Conservation (phyloP, 768 basidiomycete genomes). For the Russula sp. region DNA sequence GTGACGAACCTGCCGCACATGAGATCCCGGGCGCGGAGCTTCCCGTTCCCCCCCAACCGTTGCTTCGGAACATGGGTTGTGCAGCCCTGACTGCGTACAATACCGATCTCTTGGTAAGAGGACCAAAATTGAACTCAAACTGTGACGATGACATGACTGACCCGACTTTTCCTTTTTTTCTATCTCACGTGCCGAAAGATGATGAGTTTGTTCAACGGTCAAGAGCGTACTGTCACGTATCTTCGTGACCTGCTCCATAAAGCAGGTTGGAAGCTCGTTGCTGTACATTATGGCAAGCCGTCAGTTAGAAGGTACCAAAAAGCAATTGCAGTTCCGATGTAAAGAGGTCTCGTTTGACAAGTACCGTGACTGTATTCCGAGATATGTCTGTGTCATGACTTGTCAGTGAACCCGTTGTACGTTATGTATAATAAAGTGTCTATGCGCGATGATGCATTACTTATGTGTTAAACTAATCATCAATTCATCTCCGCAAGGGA, state of each 20-base stretch:
- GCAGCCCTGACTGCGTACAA: constrained; percentile 28
- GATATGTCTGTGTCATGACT: too few species aligned
- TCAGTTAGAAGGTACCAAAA: neutral
- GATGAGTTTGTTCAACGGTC: constrained; percentile 1
- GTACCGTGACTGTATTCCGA: too few species aligned
- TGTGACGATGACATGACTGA: neutral
- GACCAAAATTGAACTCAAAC: neutral
- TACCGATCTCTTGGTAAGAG: constrained; percentile 29
- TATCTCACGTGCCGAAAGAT: neutral
- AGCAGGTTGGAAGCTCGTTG: constrained; percentile 2
- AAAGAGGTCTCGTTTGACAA: too few species aligned
- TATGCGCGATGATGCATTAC: too few species aligned
- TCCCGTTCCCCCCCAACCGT: constrained; percentile 29
- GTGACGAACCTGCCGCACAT: constrained; percentile 24
- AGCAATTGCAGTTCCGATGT: constrained; percentile 6
- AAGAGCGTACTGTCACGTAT: constrained; percentile 13
- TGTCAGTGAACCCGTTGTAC: too few species aligned
- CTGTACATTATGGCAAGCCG: neutral
- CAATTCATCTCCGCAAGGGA: too few species aligned
- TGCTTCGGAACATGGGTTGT: constrained; percentile 32
- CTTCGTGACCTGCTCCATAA: constrained; percentile 11
- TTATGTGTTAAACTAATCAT: too few species aligned
- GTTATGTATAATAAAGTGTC: too few species aligned
- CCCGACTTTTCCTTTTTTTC: too few species aligned
- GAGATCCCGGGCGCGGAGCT: constrained; percentile 27